These are phyloP conservation scores for Scutellaria minor DNA, from an alignment of 257 asterid species.

Conservation along the genomic window DNA sequence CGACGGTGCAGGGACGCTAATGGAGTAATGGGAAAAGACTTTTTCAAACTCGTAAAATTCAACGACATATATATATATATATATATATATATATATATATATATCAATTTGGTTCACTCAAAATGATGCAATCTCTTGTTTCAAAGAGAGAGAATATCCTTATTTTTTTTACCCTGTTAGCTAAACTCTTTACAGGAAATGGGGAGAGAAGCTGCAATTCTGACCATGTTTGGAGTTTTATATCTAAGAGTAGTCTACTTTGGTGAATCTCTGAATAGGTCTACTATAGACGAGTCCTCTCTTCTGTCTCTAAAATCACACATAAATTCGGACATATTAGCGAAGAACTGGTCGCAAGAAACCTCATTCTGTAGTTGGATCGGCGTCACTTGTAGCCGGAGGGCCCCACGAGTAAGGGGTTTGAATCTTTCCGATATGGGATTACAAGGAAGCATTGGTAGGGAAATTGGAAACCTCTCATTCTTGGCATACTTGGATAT, in stretches of 20 bases:
- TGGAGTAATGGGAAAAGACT: too few species aligned
- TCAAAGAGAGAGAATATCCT: too few species aligned
- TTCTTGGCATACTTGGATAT: not conserved
- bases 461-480: slow-evolving; percentile 19
- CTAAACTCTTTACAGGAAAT: not conserved
- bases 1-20: too few species aligned
- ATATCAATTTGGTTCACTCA: too few species aligned
- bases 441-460: not conserved
- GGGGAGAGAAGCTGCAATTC: not conserved
- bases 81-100: too few species aligned
- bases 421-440: slow-evolving; percentile 4
- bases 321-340: not conserved
- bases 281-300: not conserved
- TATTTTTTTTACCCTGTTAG: too few species aligned
- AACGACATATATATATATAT: too few species aligned
- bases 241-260: not conserved
- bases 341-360: not conserved
- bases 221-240: not conserved
- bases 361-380: slow-evolving; percentile 14
- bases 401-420: slow-evolving; percentile 1
- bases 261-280: not conserved
- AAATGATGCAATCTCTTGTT: too few species aligned
- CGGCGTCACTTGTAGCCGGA: slow-evolving; percentile 25
- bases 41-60: too few species aligned
- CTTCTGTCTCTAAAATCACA: not conserved